Evolutionary conservation across 2,329 filamentous ascomycete genomes (phyloP), one percentile per base, ranked within the genome.

Genomic region (Colletotrichum musae): DNA sequence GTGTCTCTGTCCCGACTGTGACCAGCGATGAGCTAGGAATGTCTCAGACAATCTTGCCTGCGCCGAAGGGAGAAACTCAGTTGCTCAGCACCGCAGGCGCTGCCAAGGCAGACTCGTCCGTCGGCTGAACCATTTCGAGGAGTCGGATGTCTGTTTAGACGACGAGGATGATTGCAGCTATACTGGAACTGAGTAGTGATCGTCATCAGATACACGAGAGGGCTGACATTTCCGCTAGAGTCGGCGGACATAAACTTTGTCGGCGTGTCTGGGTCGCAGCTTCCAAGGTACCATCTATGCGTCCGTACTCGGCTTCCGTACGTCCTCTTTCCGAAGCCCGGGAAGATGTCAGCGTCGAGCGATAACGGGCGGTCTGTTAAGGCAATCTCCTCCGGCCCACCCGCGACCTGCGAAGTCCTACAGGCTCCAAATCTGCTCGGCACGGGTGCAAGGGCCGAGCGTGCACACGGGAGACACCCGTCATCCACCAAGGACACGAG

Each of bases 381-480:
- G 57, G 54, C 48, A 61, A 53, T 60, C 24, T 48, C 15, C 21
- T 16, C 18, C 16, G 48, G 50, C 41, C 57, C 63, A 59, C 63
- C 28, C 3, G 28, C 28, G 7, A 32, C 28, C 28, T 9, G 28
- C 28, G 28, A 32, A 9, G 24, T 24, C 28, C n/a, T 41, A 18
- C 18, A 18, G 18, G 18, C 18, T 18, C 18, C 63, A 60, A 51
- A 24, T 60, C 48, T 41, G 18, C 15, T 48, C 21, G 21, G 51
- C 41, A 41, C 32, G 28, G 50, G 21, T 62, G 50, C 58, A 24
- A 56, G 28, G 10, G 18, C 28, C 24, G 16, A 54, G 36, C 24
- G 48, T 54, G 48, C 21, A 36, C 32, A 39, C 41, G 48, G 48
- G 48, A 61, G 41, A 54, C 18, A 52, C 32, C 18, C 43, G 57